Base-by-base conservation (phyloP, 116 monocot species). In the Phalaenopsis hybrid region DNA sequence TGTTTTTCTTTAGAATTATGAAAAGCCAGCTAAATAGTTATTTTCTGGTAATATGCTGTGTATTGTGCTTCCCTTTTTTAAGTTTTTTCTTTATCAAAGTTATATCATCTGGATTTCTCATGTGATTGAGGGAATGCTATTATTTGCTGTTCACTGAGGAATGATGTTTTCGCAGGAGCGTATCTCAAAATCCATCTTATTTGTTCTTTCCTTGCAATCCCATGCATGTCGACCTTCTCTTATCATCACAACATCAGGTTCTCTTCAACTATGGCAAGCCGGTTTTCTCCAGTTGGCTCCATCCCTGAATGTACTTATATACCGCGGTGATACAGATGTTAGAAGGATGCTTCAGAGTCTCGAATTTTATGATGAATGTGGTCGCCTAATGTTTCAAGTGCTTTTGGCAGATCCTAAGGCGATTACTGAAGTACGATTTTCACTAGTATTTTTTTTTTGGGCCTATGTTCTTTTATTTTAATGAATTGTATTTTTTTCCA, bases 321-420 rank as follows among this genome's bases (percentile, higher is more conserved):
- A 93, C 68, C 81, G 59, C 81, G 93, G 93, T 34, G 83, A 37
- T 61, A 92, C 88, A 86, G 77, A 89, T 72, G 79, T 57, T 45
- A 88, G 91, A 11, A 92, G 86, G 83, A 76, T 87, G 76, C 87
- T 93, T 79, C 88, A 61, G 65, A 80, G 59, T 72, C 20, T 89
- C 4, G 93, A 95, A 67, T 95, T 95, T 82, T 90, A 91, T 78
- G 81, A 87, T 20, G 87, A 91, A 80, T 57, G 88, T 51, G 88
- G 93, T 84, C 83, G 87, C 48, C 50, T 91, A 75, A 87, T 88
- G 90, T 93, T 92, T 80, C 89, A 93, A 86, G 95, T 93, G 50
- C 87, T 95, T 81, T 25, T 95, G 68, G 85, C 95, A 76, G 89
- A 85, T 87, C 86, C 91, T 70, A 84, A 93, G 81, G 87, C 84